Evolutionary conservation across 2,329 filamentous ascomycete genomes (phyloP), one percentile per base, ranked within the genome.

Genomic region (Pseudocercospora macadamiae): DNA sequence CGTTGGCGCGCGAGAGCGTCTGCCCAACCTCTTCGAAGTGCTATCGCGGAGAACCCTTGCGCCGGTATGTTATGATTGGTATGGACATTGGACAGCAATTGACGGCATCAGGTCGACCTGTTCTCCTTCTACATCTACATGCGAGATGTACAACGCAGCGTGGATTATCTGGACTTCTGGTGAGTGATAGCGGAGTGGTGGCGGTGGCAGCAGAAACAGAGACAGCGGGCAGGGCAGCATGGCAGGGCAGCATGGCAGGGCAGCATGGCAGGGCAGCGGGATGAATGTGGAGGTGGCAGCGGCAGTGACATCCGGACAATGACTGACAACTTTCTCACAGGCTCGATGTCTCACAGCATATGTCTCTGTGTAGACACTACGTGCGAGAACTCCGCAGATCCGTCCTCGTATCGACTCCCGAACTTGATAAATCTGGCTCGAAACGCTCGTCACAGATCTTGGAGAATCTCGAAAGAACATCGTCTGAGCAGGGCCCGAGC

Each of bases 61-160:
- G 49, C 95, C 95, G 0, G 64, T 66, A 30, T 25, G 60, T 63
- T 37, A 21, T 32, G 30, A 14, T 36, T 23, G 23, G 12, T 3
- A 12, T 12, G 18, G 19, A 28, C 10, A 36, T 26, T 48, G 54
- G 18, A 48, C 54, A 18, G 42, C 54, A 26, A 55, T 49, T 63
- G 55, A 64, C 56, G 42, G 8, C 28, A 14, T 28, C 63, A 66
- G 64, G 93, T 99, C 58, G 96, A 99, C 72, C 82, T 99, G 9
- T 99, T 96, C 76, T 97, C 93, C 1, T 99, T 99, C 80, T 99
- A 99, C 78, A 99, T 99, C 70, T 99, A 96, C 78, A 99, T 99
- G 95, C 87, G 95, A 70, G 96, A 99, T 75, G 93, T 97, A 77
- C 95, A 99, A 76, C 87, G 93, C 74, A 97, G 93, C 6, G 95